Base-by-base conservation (phyloP, 768 basidiomycete genomes). In the Phlebiopsis flavidoalba region DNA sequence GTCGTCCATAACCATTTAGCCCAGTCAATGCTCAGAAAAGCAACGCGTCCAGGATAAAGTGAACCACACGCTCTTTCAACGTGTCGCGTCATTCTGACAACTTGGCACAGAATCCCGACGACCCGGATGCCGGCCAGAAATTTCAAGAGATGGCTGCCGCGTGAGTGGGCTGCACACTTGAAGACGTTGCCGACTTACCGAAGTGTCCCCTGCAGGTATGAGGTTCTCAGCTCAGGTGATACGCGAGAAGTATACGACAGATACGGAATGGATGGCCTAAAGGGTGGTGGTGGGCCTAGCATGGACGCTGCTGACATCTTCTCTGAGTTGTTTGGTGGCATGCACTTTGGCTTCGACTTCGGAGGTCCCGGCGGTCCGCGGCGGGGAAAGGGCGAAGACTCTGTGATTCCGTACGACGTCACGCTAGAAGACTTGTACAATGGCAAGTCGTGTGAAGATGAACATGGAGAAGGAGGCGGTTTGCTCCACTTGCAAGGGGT, bases 341-440 rank as follows among this genome's bases (percentile, higher is more conserved):
- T 89, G 67, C 79, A 79, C 58, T 93, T 93, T 67, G 81, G 83
- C 57, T 80, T 85, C 54, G 81, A 80, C n/a, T 37, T 36, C 12
- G 49, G 49, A 8, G 48, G 48, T 3, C 31, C 24, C 49, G 66
- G 74, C 43, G 76, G 77, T 17, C 68, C 73, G 55, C 74, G 79
- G 64, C 75, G 82, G 64, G 77, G 77, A 14, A 86, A 83, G 66
- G 88, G 88, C 15, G 80, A 89, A 65, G 87, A 95, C 70, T 83
- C 87, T 21, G 77, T 87, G 50, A 85, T 93, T 64, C 83, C 86
- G 3, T 89, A 95, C 71, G 81, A 91, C 45, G 91, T 96, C 57
- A 88, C 91, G 5, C 79, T 98, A 33, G 95, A 97, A 73, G 95
- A 98, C 71, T 76, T 95, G 21, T 98, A 93, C 74, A 91, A 89